A percentile compares a stretch with the other conserved stretches of the same genome.
phyloP scores from a whole-genome alignment of 345 rosid species.

The Hibiscus syriacus region DNA sequence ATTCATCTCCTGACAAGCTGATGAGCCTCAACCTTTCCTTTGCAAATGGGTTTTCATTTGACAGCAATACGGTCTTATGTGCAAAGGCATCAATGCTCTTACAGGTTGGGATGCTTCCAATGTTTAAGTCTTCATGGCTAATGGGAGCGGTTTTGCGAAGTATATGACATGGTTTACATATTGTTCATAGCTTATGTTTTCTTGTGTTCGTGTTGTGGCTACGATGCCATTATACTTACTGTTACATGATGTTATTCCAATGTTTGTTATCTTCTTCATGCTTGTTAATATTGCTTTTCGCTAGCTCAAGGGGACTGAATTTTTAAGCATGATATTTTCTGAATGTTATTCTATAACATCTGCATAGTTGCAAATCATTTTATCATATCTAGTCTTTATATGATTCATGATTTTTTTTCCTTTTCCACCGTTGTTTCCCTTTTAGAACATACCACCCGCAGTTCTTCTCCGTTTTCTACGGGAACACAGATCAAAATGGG shows the following conservation, averaged over 20 bases:
- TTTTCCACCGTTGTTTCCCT: too few relatives aligned
- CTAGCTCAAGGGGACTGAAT: background rate
- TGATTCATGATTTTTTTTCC: background rate
- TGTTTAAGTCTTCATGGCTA: background rate
- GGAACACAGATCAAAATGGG: slow-evolving; percentile 99
- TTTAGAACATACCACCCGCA: slow-evolving; percentile 91
- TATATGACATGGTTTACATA: too few relatives aligned
- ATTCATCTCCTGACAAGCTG: slow-evolving; percentile 89
- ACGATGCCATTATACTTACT: too few relatives aligned
- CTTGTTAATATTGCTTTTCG: background rate
- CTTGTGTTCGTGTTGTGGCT: background rate
- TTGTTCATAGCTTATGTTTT: background rate
- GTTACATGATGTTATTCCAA: background rate
- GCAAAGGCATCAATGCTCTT: slow-evolving; percentile 99
- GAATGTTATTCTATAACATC: background rate
- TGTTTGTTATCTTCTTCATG: too few relatives aligned
- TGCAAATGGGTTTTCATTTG: slow-evolving; percentile 71
- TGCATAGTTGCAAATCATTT: background rate
- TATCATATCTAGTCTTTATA: background rate
- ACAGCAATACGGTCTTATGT: slow-evolving; percentile 70
- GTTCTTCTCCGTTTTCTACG: slow-evolving; percentile 90
- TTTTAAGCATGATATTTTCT: background rate
- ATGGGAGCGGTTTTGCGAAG: background rate
- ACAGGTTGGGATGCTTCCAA: slow-evolving; percentile 46
- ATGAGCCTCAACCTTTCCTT: slow-evolving; percentile 88